phyloP scores from a whole-genome alignment of 768 basidiomycete genomes.

The Coprinellus aureogranulatus region DNA sequence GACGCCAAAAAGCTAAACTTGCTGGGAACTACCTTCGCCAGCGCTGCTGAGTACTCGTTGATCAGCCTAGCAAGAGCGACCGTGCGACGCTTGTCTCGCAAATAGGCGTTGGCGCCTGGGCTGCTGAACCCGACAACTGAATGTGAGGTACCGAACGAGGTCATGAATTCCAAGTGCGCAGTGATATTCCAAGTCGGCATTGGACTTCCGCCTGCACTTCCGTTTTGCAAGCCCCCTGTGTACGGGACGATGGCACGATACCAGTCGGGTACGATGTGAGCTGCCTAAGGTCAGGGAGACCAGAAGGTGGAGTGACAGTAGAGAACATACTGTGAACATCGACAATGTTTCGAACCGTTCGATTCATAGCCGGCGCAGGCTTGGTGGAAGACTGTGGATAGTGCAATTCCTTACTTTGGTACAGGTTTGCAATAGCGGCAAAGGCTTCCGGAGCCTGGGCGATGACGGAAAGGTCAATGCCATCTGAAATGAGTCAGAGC shows the following conservation, averaged over 20 bases:
- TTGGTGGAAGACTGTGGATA: neutral
- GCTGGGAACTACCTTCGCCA: constrained; percentile 23
- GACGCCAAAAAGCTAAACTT: constrained; percentile 33
- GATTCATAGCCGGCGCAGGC: neutral
- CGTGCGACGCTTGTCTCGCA: constrained; percentile 24
- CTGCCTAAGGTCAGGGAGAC: too few species aligned
- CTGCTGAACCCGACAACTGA: constrained; percentile 31
- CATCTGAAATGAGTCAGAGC: too few species aligned
- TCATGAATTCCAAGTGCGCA: constrained; percentile 30
- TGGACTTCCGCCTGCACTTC: neutral
- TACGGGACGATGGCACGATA: constrained; percentile 27
- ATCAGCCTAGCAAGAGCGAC: constrained; percentile 34
- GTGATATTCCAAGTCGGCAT: constrained; percentile 27
- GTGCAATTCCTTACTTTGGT: neutral
- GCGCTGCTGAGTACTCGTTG: constrained; percentile 36
- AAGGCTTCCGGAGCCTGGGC: neutral
- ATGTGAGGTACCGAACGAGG: constrained; percentile 26
- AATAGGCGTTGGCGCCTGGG: constrained; percentile 31
- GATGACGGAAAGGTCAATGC: constrained; percentile 8
- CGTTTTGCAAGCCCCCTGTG: constrained; percentile 20
- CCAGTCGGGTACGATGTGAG: constrained; percentile 15
- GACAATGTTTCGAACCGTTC: constrained; percentile 6
- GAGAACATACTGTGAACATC: neutral
- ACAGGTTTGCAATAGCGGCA: constrained; percentile 3
- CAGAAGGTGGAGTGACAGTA: too few species aligned